A percentile compares a stretch with the other conserved stretches of the same genome.
Conservation (phyloP, 371 early-diverging fungal species). For the Vairimorpha apis region DNA sequence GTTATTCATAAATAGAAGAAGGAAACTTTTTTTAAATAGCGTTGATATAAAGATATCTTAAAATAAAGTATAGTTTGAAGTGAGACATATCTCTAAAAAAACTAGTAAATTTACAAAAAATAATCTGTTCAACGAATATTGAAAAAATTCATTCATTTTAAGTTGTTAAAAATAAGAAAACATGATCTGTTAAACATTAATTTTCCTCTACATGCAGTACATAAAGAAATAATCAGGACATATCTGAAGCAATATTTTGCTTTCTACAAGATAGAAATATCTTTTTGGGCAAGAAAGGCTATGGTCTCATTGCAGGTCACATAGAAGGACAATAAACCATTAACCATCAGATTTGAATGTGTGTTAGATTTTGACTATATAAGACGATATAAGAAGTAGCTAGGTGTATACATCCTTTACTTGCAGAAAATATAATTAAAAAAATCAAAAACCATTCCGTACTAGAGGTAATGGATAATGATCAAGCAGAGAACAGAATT, state of each 20-base stretch:
- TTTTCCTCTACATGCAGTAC: not conserved
- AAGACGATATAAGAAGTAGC: not conserved
- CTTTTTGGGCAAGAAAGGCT: not conserved
- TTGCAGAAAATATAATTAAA: not conserved
- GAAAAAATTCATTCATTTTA: no score
- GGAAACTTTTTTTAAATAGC: no score
- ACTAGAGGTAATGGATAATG: not conserved
- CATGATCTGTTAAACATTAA: no score
- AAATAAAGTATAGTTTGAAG: no score
- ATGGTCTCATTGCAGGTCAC: not conserved
- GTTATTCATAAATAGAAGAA: no score
- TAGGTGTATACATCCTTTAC: not conserved
- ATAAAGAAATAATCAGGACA: not conserved
- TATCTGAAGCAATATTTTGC: not conserved
- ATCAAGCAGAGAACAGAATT: not conserved
- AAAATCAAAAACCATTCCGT: not conserved
- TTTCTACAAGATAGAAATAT: constrained; percentile 1
- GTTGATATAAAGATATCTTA: no score
- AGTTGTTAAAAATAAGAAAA: no score
- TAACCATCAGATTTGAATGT: not conserved
- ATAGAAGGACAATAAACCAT: not conserved
- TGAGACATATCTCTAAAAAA: no score
- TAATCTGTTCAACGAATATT: no score
- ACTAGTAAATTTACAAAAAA: no score
- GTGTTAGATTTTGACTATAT: not conserved